A percentile compares a stretch with the other conserved stretches of the same genome.
These are phyloP conservation scores for Mycena haematopus DNA, from an alignment of 768 basidiomycete genomes.

Conservation along the genomic window DNA sequence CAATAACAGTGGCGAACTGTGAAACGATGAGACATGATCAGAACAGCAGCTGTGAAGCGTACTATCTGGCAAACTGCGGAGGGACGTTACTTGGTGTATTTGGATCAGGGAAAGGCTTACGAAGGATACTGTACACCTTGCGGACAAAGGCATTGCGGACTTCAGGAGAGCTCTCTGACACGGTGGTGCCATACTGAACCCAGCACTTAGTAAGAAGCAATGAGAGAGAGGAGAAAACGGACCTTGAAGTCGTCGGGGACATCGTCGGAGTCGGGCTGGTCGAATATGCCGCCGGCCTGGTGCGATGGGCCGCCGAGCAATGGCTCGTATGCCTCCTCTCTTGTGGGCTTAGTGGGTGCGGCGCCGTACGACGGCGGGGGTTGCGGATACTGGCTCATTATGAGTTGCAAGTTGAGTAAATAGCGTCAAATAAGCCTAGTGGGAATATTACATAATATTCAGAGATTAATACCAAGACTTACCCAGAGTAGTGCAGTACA, in stretches of 20 bases:
- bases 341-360: constrained; percentile 40
- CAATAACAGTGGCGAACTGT: constrained; percentile 76
- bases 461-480: too few species aligned
- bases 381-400: constrained; percentile 67
- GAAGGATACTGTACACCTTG: constrained; percentile 90
- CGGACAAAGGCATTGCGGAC: constrained; percentile 87
- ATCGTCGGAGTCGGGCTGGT: constrained; percentile 78
- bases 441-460: too few species aligned
- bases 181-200: constrained; percentile 77
- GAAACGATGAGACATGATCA: constrained; percentile 2
- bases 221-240: constrained; percentile 16
- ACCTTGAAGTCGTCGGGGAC: constrained; percentile 96
- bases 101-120: constrained; percentile 53
- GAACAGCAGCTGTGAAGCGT: constrained; percentile 31
- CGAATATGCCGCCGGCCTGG: constrained; percentile 60
- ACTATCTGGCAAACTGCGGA: constrained; percentile 75
- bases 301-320: constrained; percentile 61
- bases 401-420: too few species aligned
- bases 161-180: constrained; percentile 76
- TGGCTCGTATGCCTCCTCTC: constrained; percentile 55
- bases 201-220: not conserved
- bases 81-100: constrained; percentile 18
- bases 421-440: too few species aligned
- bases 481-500: too few species aligned
- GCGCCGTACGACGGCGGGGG: constrained; percentile 69